Evolutionary conservation across 169 alveolate species (phyloP), one percentile per base, ranked within the genome.

Genomic region (Eimeria necatrix): DNA sequence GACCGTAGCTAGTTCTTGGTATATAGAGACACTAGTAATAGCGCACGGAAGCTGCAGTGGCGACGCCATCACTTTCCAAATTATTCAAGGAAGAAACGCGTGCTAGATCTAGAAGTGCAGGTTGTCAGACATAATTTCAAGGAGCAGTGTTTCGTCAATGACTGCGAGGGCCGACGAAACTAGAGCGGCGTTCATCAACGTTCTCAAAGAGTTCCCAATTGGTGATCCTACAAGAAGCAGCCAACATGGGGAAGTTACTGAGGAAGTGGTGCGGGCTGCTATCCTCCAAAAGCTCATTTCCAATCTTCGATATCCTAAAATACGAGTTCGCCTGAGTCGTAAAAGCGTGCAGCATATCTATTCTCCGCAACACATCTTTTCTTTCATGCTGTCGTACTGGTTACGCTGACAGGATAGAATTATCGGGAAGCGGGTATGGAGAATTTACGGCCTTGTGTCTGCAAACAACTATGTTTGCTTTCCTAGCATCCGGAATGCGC

Each of bases 391-490:
- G 59, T 14, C 92, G n/a, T 46, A 80, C 60, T 48, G 90, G 2
- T 32, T 32, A 32, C 41, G 41, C 41, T 32, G 74, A 84, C 95
- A 97, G 97, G 98, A 98, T 53, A 96, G 97, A 61, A 96, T 95
- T 22, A 97, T 98, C 0, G 99, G 99, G 18, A 96, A 98, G 95
- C 96, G 97, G 93, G 98, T 98, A 20, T 95, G 97, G 76, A 95
- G 96, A 94, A 92, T 98, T 49, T 80, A 80, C 64, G 99, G 99
- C 80, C 88, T 97, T 74, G 96, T 98, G 41, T 96, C 98, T 0
- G 98, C 99, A 49, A 97, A 98, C 88, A 98, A 98, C 96, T 96
- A 91, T 76, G 95, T 98, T 52, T 93, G 93, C 61, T 93, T 98
- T n/a, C 99, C 99, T 61, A 95, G 95, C 90, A 97, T 97, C 26